These are phyloP conservation scores for Mycosphaerella arachidis DNA, from an alignment of 2,329 filamentous ascomycete genomes.

Conservation along the genomic window DNA sequence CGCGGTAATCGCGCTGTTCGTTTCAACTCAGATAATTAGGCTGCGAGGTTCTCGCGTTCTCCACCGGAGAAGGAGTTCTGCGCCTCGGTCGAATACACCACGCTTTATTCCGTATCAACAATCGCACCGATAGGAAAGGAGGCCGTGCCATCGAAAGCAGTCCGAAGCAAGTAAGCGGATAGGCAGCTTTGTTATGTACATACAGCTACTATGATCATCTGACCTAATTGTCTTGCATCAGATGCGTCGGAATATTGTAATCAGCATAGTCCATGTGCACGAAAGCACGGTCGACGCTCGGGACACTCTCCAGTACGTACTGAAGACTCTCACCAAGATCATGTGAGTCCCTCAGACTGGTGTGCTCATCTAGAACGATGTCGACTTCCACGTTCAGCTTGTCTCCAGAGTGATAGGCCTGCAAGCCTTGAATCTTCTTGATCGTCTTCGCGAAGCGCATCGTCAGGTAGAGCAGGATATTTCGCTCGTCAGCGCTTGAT, in stretches of 20 bases:
- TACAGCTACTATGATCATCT: neutral
- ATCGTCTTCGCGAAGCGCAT: conserved; percentile 92
- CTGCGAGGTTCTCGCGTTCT: too few relatives aligned
- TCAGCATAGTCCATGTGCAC: conserved; percentile 50
- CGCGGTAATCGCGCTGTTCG: too few relatives aligned
- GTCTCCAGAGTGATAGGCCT: conserved; percentile 80
- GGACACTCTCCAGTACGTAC: conserved; percentile 79
- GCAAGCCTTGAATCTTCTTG: conserved; percentile 75
- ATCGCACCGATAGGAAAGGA: too few relatives aligned
- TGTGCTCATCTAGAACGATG: conserved; percentile 73
- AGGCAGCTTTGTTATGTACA: neutral
- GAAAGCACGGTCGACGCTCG: conserved; percentile 58
- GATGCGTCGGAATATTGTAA: conserved; percentile 49
- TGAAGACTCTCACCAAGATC: conserved; percentile 74
- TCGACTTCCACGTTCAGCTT: conserved; percentile 81
- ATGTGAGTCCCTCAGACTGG: conserved; percentile 72
- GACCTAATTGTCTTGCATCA: conserved; percentile 40
- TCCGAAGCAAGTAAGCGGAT: too few relatives aligned
- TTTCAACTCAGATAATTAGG: too few relatives aligned
- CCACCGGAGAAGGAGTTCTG: too few relatives aligned
- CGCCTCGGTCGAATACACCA: too few relatives aligned
- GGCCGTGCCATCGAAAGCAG: too few relatives aligned
- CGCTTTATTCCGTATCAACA: too few relatives aligned
- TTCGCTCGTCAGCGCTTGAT: conserved; percentile 74
- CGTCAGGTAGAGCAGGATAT: conserved; percentile 80